Percentiles rank a stretch among this genome's conserved stretches.
Conservation (phyloP, 495 filamentous ascomycete species). For the Aspergillus affinis region DNA sequence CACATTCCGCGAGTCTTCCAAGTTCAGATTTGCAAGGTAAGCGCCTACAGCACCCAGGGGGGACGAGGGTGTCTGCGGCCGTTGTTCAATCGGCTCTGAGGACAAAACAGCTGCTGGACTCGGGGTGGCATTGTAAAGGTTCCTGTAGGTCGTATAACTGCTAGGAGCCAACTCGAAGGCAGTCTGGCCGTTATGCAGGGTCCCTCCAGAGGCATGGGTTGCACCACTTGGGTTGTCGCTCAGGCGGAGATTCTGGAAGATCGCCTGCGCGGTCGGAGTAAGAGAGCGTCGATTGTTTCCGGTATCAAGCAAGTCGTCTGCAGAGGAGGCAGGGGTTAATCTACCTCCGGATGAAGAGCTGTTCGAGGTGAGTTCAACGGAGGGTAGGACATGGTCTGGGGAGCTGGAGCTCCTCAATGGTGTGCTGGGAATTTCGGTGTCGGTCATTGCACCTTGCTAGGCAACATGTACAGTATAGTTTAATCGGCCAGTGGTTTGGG, state of each 20-base stretch:
- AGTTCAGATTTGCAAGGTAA: not conserved
- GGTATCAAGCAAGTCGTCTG: not conserved
- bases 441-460: too few relatives aligned
- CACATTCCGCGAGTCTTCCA: not conserved
- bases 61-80: not conserved
- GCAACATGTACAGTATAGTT: too few relatives aligned
- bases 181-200: not conserved
- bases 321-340: constrained; percentile 9
- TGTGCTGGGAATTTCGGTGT: too few relatives aligned
- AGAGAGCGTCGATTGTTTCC: constrained; percentile 3
- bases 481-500: too few relatives aligned
- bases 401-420: not conserved
- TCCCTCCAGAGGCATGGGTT: not conserved
- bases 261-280: not conserved
- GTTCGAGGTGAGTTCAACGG: constrained; percentile 13
- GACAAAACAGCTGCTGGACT: constrained; percentile 3
- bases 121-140: constrained; percentile 17
- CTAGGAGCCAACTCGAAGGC: not conserved
- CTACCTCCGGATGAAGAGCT: constrained; percentile 4
- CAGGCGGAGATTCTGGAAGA: constrained; percentile 3
- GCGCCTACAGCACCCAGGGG: not conserved
- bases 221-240: not conserved
- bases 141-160: constrained; percentile 9
- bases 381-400: constrained; percentile 7
- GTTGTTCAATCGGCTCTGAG: not conserved